Base-by-base conservation (phyloP, 768 basidiomycete species). In the Lactarius psammicola region DNA sequence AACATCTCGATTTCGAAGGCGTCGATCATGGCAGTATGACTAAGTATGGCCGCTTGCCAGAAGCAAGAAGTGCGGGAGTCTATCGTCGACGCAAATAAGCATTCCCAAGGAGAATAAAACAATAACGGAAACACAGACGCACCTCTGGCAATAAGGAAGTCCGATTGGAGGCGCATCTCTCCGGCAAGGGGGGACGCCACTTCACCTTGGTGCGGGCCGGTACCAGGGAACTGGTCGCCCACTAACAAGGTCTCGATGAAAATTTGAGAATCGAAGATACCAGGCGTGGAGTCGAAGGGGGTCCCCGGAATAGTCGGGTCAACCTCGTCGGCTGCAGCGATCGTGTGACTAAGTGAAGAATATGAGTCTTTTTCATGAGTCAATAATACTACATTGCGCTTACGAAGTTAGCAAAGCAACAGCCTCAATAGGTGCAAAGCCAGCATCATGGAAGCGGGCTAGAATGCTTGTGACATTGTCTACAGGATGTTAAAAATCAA, bases 51-150 rank as follows among this genome's bases (percentile, higher is more conserved):
- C 30, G 62, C 68, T 68, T 77, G 75, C 76, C 76, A 78, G 40
- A 70, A 64, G 72, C 75, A 78, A 26, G 75, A 75, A 11, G 76
- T 76, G 63, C 75, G 72, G n/a, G 69, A 63, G 68, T 77, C 77
- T 63, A 30, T 9, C 23, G 4, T 53, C 20, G 6, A 28, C n/a
- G 11, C 4, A 34, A 13, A 11, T 40, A 2, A 51, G 49, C 23
- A 26, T n/a, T n/a, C 26, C 1, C 20, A 44, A 10, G 36, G n/a
- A 60, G 23, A 28, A 18, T 26, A 31, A 36, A 30, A 53, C 20
- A 28, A 7, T 15, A 6, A 18, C 42, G 20, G 20, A n/a, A n/a
- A 44, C 42, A 40, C 40, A 44, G 8, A 26, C 31, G 49, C 23
- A 33, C 56, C 40, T 56, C 76, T 75, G 26, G 76, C 75, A 34